Base-by-base conservation (phyloP, 73 alveolate genomes). In the Paramecium sonneborni region DNA sequence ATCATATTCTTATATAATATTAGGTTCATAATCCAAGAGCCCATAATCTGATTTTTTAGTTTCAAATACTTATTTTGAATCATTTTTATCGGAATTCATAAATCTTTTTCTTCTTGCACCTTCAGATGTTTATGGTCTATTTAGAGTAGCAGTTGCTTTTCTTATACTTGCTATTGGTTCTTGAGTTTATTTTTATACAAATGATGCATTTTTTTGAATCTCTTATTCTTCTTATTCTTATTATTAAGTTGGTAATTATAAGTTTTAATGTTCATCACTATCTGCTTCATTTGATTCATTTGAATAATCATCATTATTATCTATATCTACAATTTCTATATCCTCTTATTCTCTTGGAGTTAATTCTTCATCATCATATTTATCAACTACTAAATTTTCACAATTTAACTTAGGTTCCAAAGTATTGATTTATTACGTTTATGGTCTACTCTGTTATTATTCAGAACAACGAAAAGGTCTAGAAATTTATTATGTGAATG, bases 101-200 rank as follows among this genome's bases (percentile, higher is more conserved):
- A 79, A 79, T 46, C 74, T 79, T 39, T 46, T 79, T n/a, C 90
- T 79, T 79, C 90, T 79, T 38, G 35, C 90, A 14, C 90, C 90
- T 79, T 79, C 90, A 15, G 90, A 79, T 43, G 90, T 79, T 24
- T 43, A 8, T 3, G 90, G 90, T 21, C 90, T 79, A 44, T 79
- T 79, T 2, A 79, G 44, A 18, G 67, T 7, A 21, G 43, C 72
- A 2, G 90, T 79, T 9, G 90, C 55, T 44, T 79, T 79, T 46
- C 90, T 79, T 10, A 72, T 35, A 12, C 86, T 72, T 28, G 57
- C 57, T 14, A 72, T 72, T 35, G 55, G 57, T 72, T 72, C 86
- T 72, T 72, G 62, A 34, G 21, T 1, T 72, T 72, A 38, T 72
- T 38, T 72, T 8, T 72, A 10, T 41, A 72, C 86, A n/a, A 10